phyloP scores from a whole-genome alignment of 257 asterid genomes.

The Penstemon eatonii region DNA sequence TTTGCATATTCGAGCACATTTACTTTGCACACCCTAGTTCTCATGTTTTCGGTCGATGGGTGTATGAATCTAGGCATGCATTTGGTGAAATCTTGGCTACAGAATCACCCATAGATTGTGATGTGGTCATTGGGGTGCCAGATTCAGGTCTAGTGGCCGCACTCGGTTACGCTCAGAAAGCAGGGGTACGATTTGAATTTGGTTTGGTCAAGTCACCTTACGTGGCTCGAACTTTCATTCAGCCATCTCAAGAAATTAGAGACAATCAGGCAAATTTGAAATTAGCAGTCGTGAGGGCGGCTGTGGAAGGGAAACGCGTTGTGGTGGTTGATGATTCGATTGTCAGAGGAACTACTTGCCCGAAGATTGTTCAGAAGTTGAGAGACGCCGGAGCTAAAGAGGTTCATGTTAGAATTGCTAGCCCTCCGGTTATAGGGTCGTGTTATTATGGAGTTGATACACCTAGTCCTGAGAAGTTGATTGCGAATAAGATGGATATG shows the following conservation, averaged over 20 bases:
- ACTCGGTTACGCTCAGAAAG: constrained; percentile 78
- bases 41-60: constrained; percentile 74
- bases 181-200: constrained; percentile 86
- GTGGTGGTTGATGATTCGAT: constrained; percentile 97
- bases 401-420: constrained; percentile 90
- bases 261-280: constrained; percentile 90
- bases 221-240: constrained; percentile 87
- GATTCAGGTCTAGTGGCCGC: constrained; percentile 97
- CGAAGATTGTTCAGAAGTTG: constrained; percentile 76
- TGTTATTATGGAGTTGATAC: constrained; percentile 92
- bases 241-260: constrained; percentile 88
- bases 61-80: constrained; percentile 65
- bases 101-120: constrained; percentile 82
- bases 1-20: constrained; percentile 88
- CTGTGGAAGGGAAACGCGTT: constrained; percentile 87
- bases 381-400: constrained; percentile 93
- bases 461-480: constrained; percentile 74
- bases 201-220: constrained; percentile 88
- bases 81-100: constrained; percentile 77
- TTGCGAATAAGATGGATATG: constrained; percentile 68
- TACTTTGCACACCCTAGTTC: constrained; percentile 82
- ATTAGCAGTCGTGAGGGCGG: constrained; percentile 78
- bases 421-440: constrained; percentile 85
- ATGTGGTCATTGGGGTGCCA: constrained; percentile 90
- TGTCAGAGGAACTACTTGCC: constrained; percentile 87